phyloP scores from a whole-genome alignment of 2,329 filamentous ascomycete species.

The Malbranchea cinnamomea region DNA sequence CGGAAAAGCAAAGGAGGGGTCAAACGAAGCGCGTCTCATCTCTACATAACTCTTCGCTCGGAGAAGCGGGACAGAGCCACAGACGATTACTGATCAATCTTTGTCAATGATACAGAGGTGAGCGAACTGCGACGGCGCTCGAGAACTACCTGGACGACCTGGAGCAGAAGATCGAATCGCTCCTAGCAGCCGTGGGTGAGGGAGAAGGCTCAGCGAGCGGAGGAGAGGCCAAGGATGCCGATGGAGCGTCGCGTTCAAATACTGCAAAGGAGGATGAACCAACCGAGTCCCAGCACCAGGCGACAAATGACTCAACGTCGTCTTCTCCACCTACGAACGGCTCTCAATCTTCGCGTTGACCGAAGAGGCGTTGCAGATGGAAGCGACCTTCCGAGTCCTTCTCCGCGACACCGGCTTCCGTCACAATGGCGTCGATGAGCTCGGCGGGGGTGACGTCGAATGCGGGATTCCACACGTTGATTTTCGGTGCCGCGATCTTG shows the following conservation, averaged over 20 bases:
- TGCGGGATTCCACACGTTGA: conserved; percentile 88
- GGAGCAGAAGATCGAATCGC: conserved; percentile 36
- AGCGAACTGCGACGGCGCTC: conserved; percentile 39
- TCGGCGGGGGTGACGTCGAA: conserved; percentile 88
- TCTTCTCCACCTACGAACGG: too few species aligned
- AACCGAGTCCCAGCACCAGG: neutral
- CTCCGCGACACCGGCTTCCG: conserved; percentile 74
- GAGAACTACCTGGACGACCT: conserved; percentile 40
- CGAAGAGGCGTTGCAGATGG: conserved; percentile 28
- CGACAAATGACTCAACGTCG: conserved; percentile 1
- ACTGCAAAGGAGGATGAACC: neutral
- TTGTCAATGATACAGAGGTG: conserved; percentile 27
- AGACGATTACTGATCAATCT: neutral
- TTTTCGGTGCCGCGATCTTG: conserved; percentile 60
- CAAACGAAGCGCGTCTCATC: too few species aligned
- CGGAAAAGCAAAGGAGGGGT: too few species aligned
- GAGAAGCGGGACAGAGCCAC: neutral
- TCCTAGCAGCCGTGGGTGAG: conserved; percentile 15
- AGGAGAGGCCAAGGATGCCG: neutral
- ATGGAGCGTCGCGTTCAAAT: neutral
- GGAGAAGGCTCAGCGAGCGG: neutral
- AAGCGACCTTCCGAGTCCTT: conserved; percentile 60
- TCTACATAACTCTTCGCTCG: conserved; percentile 1
- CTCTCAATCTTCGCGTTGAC: conserved; percentile 5
- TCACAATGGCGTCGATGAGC: conserved; percentile 87